Evolutionary conservation across 2,329 filamentous ascomycete genomes (phyloP), one percentile per base, ranked within the genome.

Genomic region (Huntiella omanensis): DNA sequence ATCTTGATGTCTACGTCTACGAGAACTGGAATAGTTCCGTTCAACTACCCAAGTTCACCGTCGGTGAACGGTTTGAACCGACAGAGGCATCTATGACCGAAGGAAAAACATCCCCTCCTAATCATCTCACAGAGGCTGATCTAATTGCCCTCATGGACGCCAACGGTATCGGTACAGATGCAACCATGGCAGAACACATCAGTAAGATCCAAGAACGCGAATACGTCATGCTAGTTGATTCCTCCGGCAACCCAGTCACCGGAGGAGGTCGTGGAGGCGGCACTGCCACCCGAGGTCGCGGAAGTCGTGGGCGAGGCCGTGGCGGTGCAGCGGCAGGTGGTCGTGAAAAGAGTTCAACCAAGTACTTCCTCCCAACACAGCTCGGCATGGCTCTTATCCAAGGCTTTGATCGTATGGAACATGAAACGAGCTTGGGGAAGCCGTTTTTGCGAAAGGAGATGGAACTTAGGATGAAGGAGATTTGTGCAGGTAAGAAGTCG

Each of bases 121-220:
- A 71, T 16, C 95, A 93, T 58, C 69, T 98, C 28, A 96, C 91
- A 0, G 91, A 98, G 59, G 87, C 91, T 0, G 91, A 98, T 58
- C 69, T 98, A 19, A 94, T 98, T 57, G 82, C 81, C 3, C 71
- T 98, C 8, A 98, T 98, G 91, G 91, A 98, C 63, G 87, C 85
- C 39, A 98, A 98, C 58, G 91, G 91, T 2, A 98, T 98, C 52
- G 91, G 91, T 10, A 98, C 91, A 7, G 91, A 98, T 64, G 91
- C 91, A 5, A 98, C 91, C 1, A 98, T 98, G 91, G 91, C 91
- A 0, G 91, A 98, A 56, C 91, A 98, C 58, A 98, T 98, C 56
- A 77, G 83, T 49, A 98, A 88, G 62, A 93, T 98, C 55, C 86
- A 96, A 60, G 76, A 87, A 49, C 71, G 91, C 50, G 71, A 87